Conservation (phyloP, 805 yeast genomes). For the Wickerhamomyces mucosus region DNA sequence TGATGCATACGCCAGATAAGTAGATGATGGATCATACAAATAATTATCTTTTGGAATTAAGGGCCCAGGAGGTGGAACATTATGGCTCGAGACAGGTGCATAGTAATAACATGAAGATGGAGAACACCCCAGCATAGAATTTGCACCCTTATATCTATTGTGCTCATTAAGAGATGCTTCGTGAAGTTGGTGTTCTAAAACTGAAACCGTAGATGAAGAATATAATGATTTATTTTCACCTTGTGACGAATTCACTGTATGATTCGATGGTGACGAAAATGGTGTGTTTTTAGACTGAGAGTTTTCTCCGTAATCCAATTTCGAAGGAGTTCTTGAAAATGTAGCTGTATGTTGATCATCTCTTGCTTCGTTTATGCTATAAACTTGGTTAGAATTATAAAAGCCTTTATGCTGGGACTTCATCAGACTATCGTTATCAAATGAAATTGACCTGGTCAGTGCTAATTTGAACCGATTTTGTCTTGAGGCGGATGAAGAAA, state of each 20-base stretch:
- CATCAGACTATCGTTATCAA: neutral
- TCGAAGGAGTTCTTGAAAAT: neutral
- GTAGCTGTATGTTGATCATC: neutral
- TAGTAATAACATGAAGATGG: conserved; percentile 23
- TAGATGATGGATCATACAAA: conserved; percentile 19
- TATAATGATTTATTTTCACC: conserved; percentile 18
- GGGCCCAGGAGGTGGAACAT: neutral
- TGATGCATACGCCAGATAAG: conserved; percentile 15
- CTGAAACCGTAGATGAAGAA: conserved; percentile 18
- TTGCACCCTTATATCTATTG: conserved; percentile 6
- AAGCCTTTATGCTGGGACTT: neutral
- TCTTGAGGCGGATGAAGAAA: neutral
- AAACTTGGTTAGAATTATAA: neutral
- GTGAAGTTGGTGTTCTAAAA: conserved; percentile 8
- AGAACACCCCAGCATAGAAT: conserved; percentile 3
- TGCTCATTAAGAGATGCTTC: conserved; percentile 11
- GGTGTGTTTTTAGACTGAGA: conserved; percentile 12
- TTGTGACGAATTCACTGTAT: conserved; percentile 13
- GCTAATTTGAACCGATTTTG: neutral
- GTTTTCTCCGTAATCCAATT: neutral
- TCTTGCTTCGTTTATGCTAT: neutral
- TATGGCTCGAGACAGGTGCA: conserved; percentile 5
- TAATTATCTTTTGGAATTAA: conserved; percentile 20
- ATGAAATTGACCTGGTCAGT: neutral
- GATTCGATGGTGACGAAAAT: conserved; percentile 20